These are phyloP conservation scores for Erucastrum elatum DNA, from an alignment of 345 rosid species.

Conservation along the genomic window DNA sequence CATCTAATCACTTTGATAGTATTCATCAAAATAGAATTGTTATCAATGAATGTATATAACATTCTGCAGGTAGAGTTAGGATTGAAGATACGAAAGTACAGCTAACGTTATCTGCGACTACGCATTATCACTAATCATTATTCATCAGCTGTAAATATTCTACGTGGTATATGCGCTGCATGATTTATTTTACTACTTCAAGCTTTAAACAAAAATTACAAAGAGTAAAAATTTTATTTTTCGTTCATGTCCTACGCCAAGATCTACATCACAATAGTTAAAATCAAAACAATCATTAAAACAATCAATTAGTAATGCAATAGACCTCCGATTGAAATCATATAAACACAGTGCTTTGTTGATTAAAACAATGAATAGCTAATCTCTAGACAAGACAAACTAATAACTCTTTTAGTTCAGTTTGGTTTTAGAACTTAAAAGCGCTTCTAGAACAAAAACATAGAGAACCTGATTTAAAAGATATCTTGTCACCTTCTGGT, in stretches of 20 bases:
- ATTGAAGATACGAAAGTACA: not conserved
- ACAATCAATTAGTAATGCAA: not conserved
- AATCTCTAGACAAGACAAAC: not conserved
- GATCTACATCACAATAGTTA: not conserved
- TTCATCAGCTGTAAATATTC: not conserved
- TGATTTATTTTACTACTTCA: not conserved
- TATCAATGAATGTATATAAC: not conserved
- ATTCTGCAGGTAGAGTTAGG: not conserved
- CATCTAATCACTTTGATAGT: conserved; percentile 18
- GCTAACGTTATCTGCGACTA: not conserved
- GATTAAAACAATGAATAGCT: not conserved
- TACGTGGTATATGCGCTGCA: not conserved
- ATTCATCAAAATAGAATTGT: not conserved
- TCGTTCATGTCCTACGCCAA: not conserved
- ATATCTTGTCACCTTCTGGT: not conserved
- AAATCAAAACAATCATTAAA: no score
- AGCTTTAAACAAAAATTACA: not conserved
- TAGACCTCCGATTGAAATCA: not conserved
- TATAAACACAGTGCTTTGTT: not conserved
- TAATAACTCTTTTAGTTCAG: not conserved
- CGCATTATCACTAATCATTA: no score
- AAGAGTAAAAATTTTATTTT: not conserved
- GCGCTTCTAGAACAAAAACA: not conserved
- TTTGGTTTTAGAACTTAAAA: not conserved
- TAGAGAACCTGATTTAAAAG: not conserved